Evolutionary conservation across 2,329 filamentous ascomycete genomes (phyloP), one percentile per base, ranked within the genome.

Genomic region (Penicillium sp.): DNA sequence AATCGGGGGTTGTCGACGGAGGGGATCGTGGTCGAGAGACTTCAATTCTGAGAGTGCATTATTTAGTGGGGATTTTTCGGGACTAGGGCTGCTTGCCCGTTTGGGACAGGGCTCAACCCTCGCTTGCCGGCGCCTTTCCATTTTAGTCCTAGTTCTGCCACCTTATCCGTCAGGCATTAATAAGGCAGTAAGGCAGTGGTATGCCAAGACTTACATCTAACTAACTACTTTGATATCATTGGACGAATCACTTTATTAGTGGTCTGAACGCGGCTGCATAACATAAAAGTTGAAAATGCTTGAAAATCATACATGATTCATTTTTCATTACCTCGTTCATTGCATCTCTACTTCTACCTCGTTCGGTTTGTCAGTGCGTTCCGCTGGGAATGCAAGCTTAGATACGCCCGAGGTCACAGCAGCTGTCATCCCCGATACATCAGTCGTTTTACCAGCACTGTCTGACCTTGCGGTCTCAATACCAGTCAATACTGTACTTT

Each of bases 401-500:
- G 78, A 75, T 42, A 82, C 70, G 0, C 76, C 74, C 10, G 78
- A 72, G n/a, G 75, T 73, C 31, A 81, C 67, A 48, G 70, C 67
- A 48, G 70, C 70, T n/a, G 76, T 69, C 49, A 78, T 70, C 11
- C 71, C 70, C 36, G 70, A 53, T 41, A 69, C 66, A 36, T 66
- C 65, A 59, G 66, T 51, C 48, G 64, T 63, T 47, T 69, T 68
- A 28, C 60, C 68, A 57, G 64, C 67, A 49, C 74, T 80, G n/a
- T 80, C 78, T 25, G 48, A 10, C 16, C 30, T 78, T 0, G 82
- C 80, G 1, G 80, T 83, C 67, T 88, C 85, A 4, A 88, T 78
- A 0, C 80, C 81, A 0, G 81, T 75, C 17, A 88, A 72, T 4
- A 88, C 83, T 1, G 84, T 77, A 44, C 67, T 69, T 37, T 66